These are phyloP conservation scores for Russula earlei DNA, from an alignment of 768 basidiomycete species.

Conservation along the genomic window DNA sequence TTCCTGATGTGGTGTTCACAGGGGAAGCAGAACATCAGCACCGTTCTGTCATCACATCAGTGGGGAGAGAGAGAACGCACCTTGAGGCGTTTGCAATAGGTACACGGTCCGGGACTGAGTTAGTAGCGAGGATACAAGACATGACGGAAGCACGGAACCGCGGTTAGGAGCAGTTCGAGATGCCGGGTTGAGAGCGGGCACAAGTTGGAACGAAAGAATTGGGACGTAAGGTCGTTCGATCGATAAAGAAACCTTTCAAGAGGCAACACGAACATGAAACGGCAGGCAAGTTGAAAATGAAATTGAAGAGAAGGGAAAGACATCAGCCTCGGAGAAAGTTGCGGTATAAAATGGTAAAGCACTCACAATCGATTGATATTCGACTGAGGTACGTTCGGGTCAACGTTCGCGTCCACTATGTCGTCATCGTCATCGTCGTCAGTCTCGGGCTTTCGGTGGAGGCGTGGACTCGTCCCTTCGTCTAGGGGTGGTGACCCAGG, in stretches of 20 bases:
- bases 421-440: constrained; percentile 11
- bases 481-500: no score
- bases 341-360: not conserved
- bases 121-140: not conserved
- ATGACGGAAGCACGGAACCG: constrained; percentile 3
- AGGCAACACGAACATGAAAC: no score
- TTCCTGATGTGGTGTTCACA: no score
- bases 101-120: constrained; percentile 69
- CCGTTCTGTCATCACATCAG: not conserved
- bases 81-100: constrained; percentile 83
- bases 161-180: not conserved
- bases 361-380: constrained; percentile 10
- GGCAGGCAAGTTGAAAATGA: not conserved
- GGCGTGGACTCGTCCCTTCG: not conserved
- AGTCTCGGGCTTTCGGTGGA: not conserved
- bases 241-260: not conserved
- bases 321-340: not conserved
- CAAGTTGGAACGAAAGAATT: not conserved
- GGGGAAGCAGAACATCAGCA: not conserved
- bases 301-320: not conserved
- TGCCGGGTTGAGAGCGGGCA: not conserved
- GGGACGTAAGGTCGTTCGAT: not conserved
- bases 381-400: not conserved
- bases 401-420: not conserved
- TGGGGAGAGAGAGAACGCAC: constrained; percentile 32